Base-by-base conservation (phyloP, 176 grass and related monocot genomes). In the Phyllostachys edulis region DNA sequence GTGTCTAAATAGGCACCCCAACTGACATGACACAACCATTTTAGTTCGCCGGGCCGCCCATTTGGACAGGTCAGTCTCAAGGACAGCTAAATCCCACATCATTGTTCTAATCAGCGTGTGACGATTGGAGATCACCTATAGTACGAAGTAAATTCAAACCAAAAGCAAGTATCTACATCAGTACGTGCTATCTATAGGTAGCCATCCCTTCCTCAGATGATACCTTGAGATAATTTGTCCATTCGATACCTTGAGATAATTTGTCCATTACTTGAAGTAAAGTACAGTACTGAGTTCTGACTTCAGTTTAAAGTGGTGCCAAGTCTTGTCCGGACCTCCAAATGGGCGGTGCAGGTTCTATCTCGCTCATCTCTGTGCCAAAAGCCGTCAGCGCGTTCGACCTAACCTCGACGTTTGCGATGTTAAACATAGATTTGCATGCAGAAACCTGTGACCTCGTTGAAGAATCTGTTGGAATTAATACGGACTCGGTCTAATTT, bases 251-350 rank as follows among this genome's bases (percentile, higher is more conserved):
- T n/a, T n/a, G n/a, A n/a, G n/a, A n/a, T n/a, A n/a, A 15, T 42
- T 29, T 37, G 67, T 40, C 69, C 40, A n/a, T 78, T 77, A 34
- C 44, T 24, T 83, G 86, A 87, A 69, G 79, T 79, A 70, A 63
- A 63, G 4, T 29, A 9, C 4, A 63, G 4, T 29, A 9, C 4
- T 63, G 14, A 21, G 18, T 70, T 24, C 20, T 20, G 11, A 9
- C 9, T 52, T 47, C 5, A 11, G 1, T 17, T 55, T 5, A 9
- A 55, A 44, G 73, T 17, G 26, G 50, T 7, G 39, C 38, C 17
- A 57, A 38, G 59, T 78, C 10, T 21, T 4, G 2, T 64, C 13
- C 29, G 1, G 29, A 29, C 0, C 29, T 29, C 29, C 11, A 21
- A 27, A 73, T 71, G 65, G 79, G 26, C 46, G 36, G 74, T 37